Conservation (phyloP, 257 asterid species). For the Phtheirospermum japonicum region DNA sequence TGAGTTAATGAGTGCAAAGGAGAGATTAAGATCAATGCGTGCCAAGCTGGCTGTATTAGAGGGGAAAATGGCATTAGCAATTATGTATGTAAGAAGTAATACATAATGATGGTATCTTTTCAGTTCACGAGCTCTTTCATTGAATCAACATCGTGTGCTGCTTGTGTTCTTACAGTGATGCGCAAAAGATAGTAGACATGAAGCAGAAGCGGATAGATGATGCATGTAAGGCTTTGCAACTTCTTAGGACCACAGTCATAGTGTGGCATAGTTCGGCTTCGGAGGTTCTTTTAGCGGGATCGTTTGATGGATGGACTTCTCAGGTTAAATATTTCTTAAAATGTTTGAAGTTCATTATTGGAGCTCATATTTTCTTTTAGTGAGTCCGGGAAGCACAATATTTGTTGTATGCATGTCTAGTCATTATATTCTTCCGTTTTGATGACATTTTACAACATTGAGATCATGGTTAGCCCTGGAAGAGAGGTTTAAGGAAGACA, state of each 20-base stretch:
- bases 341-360: slow-evolving; percentile 17
- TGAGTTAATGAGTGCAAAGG: slow-evolving; percentile 59
- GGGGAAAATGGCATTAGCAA: slow-evolving; percentile 76
- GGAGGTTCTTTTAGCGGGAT: slow-evolving; percentile 74
- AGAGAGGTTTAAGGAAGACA: no score
- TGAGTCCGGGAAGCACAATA: background rate
- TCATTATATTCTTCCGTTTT: no score
- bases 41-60: slow-evolving; percentile 73
- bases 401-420: background rate
- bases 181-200: slow-evolving; percentile 48
- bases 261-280: slow-evolving; percentile 78
- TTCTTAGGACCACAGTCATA: slow-evolving; percentile 58
- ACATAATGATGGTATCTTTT: slow-evolving; percentile 18
- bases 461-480: no score
- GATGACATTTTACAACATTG: no score
- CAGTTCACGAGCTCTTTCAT: background rate
- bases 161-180: slow-evolving; percentile 47
- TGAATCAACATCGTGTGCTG: background rate
- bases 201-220: slow-evolving; percentile 58
- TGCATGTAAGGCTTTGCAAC: slow-evolving; percentile 58
- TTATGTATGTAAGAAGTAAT: slow-evolving; percentile 38
- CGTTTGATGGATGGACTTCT: slow-evolving; percentile 96
- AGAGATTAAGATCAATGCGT: slow-evolving; percentile 59
- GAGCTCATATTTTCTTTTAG: slow-evolving; percentile 23
- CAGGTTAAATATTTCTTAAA: slow-evolving; percentile 52